Base-by-base conservation (phyloP, 2,329 filamentous ascomycete genomes). In the Aspergillus udagawae region DNA sequence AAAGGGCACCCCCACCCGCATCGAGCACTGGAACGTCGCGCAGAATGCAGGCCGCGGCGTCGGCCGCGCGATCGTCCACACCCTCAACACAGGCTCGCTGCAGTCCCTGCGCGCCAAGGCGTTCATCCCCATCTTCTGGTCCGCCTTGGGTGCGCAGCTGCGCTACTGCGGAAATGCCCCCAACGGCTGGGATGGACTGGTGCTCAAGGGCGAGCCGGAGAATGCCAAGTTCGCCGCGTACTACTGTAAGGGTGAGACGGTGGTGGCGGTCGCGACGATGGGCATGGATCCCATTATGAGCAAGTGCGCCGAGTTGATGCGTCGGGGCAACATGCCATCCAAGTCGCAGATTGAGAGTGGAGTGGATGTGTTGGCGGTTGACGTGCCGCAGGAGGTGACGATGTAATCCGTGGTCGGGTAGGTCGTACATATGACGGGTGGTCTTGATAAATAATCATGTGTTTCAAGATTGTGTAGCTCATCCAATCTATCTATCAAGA, bases 11-110 rank as follows among this genome's bases (percentile, higher is more conserved):
- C 82, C 83, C 20, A 85, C 89, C 0, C 88, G 94, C 61, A 97
- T 97, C 70, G 94, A 99, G 80, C 94, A 99, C 73, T 99, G 94
- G 94, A 93, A 97, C 75, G 94, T 99, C 2, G 94, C 94, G 4
- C 94, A 97, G 70, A 97, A 97, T 69, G 82, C 90, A 1, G 94
- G 94, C 2, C 89, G 93, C 47, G 82, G 83, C 25, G 93, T 89
- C 1, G 94, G 92, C 1, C 81, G 81, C 53, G 85, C 90, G 66
- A 96, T 99, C 68, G 83, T 86, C 63, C 80, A 88, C 66, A 83
- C 88, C 0, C 60, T 63, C 25, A 63, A 58, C 20, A 60, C 64
- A 6, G 54, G 62, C 1, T 56, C 66, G 1, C 58, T 69, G 75
- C 62, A 62, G 2, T 65, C 81, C 7, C 73, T 81, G 49, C 80